Base-by-base conservation (phyloP, 495 filamentous ascomycete genomes). In the Neurospora pannonica region DNA sequence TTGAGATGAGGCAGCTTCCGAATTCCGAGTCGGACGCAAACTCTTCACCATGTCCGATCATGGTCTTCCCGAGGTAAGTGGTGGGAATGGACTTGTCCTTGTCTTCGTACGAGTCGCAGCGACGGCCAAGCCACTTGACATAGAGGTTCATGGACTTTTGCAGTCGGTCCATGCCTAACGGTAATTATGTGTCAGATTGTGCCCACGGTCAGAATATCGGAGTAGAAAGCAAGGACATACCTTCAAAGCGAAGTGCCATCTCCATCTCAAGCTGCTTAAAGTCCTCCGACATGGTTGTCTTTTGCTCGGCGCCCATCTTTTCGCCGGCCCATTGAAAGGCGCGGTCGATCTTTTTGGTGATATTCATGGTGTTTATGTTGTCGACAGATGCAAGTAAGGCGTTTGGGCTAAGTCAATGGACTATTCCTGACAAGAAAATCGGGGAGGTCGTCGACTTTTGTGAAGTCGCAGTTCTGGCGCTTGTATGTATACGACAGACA, bases 321-420 rank as follows among this genome's bases (percentile, higher is more conserved):
- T 99, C 96, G 72, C 94, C 93, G 13, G 94, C 94, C 95, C 95
- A 99, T 92, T 99, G 96, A 87, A 96, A 97, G 85, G 98, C 91
- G 75, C 97, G 92, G 83, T 94, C 96, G 80, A 98, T 89, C 82
- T 97, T 97, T 88, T 97, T 95, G 84, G 94, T 95, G 86, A 97
- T 91, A 83, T 95, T 93, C 94, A 97, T 97, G 40, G 72, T 86
- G 76, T 70, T 46, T 71, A 10, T 34, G 7, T 67, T 31, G 15
- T 67, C 28, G 54, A 67, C 28, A 67, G 28, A 67, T 31, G 54
- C 54, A 67, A 36, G 5, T 19, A 34, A 67, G 36, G 15, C 40
- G 37, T 75, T 75, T 39, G 34, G 28, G 54, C 13, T 8, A 62
- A 62, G 54, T 62, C 54, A 67, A 67, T 67, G 54, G 54, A 19